These are phyloP conservation scores for Prunus padus DNA, from an alignment of 306 rosid genomes.

Conservation along the genomic window DNA sequence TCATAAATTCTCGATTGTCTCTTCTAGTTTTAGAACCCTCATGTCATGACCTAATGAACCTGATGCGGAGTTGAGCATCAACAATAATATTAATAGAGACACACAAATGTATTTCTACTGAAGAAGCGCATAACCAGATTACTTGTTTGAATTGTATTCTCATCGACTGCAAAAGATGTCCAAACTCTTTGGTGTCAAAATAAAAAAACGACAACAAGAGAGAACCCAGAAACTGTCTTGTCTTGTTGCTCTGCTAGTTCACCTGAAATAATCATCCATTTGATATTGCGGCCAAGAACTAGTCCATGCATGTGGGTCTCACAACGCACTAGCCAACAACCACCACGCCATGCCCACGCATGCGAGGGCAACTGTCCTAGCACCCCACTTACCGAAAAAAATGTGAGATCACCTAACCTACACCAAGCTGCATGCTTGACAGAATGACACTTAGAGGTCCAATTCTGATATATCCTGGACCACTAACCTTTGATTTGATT, in stretches of 20 bases:
- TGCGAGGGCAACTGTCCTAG: no score
- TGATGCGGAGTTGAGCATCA: neutral
- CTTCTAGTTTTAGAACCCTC: neutral
- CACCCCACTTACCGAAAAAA: no score
- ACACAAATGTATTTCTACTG: no score
- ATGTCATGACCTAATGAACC: neutral
- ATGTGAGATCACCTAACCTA: neutral
- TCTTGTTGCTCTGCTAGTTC: neutral
- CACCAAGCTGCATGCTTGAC: neutral
- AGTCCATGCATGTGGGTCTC: no score
- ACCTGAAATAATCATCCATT: neutral
- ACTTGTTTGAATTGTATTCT: neutral
- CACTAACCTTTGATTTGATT: neutral
- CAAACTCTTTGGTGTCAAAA: neutral
- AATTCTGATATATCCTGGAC: neutral
- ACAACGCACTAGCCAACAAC: no score
- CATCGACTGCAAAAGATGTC: neutral
- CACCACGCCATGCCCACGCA: no score
- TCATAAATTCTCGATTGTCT: neutral
- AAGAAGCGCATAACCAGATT: neutral
- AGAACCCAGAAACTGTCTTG: neutral
- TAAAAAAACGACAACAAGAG: neutral
- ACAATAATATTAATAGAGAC: no score
- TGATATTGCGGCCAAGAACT: no score
- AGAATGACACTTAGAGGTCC: neutral